These are phyloP conservation scores for Phytophthora chlamydospora DNA, from an alignment of 352 stramenopile species.

Conservation along the genomic window DNA sequence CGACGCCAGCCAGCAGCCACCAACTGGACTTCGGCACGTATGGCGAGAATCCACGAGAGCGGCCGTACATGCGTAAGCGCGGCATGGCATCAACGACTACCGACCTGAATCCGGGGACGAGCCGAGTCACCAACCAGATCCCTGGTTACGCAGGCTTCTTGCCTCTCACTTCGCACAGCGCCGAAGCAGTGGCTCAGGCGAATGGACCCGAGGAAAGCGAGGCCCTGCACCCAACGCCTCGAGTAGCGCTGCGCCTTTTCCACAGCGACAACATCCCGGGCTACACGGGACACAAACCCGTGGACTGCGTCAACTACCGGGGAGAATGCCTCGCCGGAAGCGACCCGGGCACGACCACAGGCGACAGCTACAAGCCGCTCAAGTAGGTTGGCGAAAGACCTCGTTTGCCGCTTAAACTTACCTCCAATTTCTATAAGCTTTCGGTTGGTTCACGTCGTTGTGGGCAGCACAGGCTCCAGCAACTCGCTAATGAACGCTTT, in stretches of 20 bases:
- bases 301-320: slow-evolving; percentile 80
- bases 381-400: slow-evolving; percentile 33
- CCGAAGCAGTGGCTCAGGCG: slow-evolving; percentile 58
- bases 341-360: slow-evolving; percentile 63
- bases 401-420: slow-evolving; percentile 8
- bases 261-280: slow-evolving; percentile 84
- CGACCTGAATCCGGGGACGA: slow-evolving; percentile 74
- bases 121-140: slow-evolving; percentile 80
- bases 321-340: slow-evolving; percentile 73
- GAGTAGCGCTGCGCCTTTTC: slow-evolving; percentile 68
- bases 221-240: slow-evolving; percentile 36
- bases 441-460: slow-evolving; percentile 19
- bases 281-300: slow-evolving; percentile 83
- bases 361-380: slow-evolving; percentile 62
- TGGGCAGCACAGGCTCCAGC: slow-evolving; percentile 52
- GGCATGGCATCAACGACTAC: slow-evolving; percentile 83
- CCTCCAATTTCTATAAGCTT: slow-evolving; percentile 10
- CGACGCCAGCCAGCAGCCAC: slow-evolving; percentile 72
- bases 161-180: slow-evolving; percentile 60
- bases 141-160: slow-evolving; percentile 83
- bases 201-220: slow-evolving; percentile 44
- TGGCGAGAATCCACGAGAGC: slow-evolving; percentile 59
- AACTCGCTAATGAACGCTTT: slow-evolving; percentile 55
- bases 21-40: slow-evolving; percentile 77
- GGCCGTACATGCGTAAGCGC: slow-evolving; percentile 74